Conservation (phyloP, 1,139 yeast species). For the Geotrichum phurueaensis region DNA sequence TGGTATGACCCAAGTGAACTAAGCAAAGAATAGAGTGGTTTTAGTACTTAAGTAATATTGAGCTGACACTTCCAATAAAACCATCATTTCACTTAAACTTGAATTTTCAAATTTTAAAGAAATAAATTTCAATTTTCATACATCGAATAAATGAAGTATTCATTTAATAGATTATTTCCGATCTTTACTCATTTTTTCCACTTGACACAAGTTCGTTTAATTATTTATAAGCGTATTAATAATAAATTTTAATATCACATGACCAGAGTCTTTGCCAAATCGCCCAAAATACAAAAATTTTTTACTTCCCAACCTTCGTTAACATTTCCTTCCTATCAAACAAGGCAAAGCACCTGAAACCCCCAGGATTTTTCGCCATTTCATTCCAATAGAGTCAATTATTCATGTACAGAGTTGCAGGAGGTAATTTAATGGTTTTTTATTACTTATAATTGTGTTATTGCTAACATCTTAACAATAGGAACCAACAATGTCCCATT, state of each 20-base stretch:
- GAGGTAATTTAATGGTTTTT: constrained; percentile 1
- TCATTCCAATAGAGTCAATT: neutral
- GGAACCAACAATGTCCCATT: constrained; percentile 32
- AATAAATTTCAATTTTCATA: too few species aligned
- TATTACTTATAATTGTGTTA: neutral
- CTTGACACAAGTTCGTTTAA: too few species aligned
- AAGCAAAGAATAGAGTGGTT: too few species aligned
- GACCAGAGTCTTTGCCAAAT: neutral
- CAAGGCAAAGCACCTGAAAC: neutral
- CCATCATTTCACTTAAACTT: too few species aligned
- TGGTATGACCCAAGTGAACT: too few species aligned
- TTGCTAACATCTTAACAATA: constrained; percentile 1
- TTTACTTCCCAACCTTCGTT: neutral
- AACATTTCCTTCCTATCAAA: neutral
- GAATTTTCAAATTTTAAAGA: too few species aligned
- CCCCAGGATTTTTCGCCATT: neutral
- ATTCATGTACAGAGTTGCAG: constrained; percentile 10
- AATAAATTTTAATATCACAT: neutral
- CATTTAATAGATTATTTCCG: too few species aligned
- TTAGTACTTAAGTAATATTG: too few species aligned
- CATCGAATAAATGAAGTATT: too few species aligned
- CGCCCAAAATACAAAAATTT: neutral
- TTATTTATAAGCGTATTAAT: neutral
- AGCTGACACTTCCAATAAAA: too few species aligned
- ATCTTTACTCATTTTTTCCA: too few species aligned